phyloP scores from a whole-genome alignment of 306 rosid genomes.

The Gleditsia sinensis region DNA sequence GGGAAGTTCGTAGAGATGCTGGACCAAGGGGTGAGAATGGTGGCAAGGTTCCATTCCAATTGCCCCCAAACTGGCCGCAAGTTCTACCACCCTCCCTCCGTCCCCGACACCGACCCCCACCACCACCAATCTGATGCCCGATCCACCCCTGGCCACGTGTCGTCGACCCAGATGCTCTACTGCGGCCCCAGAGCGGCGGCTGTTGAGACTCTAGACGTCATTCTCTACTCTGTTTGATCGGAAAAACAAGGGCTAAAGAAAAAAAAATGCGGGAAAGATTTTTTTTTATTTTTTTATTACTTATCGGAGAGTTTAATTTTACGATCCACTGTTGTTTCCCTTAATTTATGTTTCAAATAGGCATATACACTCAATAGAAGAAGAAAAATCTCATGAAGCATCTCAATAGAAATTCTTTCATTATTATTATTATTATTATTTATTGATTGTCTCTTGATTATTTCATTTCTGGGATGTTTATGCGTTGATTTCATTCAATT shows the following conservation, averaged over 20 bases:
- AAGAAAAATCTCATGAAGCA: background rate
- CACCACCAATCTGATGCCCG: conserved; percentile 9
- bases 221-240: conserved; percentile 58
- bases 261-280: background rate
- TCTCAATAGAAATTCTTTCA: too few species aligned
- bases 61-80: conserved; percentile 63
- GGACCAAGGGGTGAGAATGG: conserved; percentile 57
- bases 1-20: conserved; percentile 60
- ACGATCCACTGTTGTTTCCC: background rate
- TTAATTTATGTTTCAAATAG: background rate
- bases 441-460: too few species aligned
- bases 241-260: background rate
- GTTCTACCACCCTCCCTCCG: conserved; percentile 63
- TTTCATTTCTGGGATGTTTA: too few species aligned
- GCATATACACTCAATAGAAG: background rate
- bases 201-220: conserved; percentile 38
- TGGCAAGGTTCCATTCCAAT: conserved; percentile 52
- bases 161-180: background rate
- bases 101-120: conserved; percentile 26
- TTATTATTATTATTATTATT: too few species aligned
- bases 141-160: background rate
- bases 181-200: conserved; percentile 20
- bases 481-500: too few species aligned
- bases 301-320: background rate
- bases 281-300: background rate